A percentile compares a stretch with the other conserved stretches of the same genome.
Evolutionary conservation across 108 stramenopile species (phyloP).

Genomic region (Discostella pseudostelligera): DNA sequence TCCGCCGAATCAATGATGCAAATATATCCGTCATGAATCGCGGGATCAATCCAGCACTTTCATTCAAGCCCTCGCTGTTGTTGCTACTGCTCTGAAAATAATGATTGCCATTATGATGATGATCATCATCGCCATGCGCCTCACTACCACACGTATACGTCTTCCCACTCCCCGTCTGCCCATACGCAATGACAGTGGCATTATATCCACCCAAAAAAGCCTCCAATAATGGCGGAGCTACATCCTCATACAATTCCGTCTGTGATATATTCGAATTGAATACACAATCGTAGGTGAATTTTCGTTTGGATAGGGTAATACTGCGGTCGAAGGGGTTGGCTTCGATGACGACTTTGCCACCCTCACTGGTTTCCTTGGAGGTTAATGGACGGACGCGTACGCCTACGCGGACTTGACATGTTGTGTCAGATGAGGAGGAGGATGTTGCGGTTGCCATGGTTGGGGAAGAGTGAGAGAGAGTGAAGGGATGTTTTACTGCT

Average conservation of each 20-base stretch:
- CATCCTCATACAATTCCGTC: constrained; percentile 62
- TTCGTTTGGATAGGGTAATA: constrained; percentile 52
- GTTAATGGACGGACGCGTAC: constrained; percentile 76
- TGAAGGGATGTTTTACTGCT: no score
- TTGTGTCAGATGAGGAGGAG: not conserved
- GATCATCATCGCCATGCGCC: constrained; percentile 53
- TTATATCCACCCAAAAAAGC: constrained; percentile 87
- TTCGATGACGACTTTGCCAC: constrained; percentile 53
- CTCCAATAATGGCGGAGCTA: constrained; percentile 64
- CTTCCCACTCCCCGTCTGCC: constrained; percentile 88
- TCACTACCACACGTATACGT: constrained; percentile 88
- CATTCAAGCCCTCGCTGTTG: constrained; percentile 24
- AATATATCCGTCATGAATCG: constrained; percentile 92
- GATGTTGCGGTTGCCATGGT: constrained; percentile 11
- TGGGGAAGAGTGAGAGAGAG: no score
- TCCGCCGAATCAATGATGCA: constrained; percentile 31
- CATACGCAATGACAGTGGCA: constrained; percentile 89
- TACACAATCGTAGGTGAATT: constrained; percentile 82
- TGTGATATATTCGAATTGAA: constrained; percentile 57
- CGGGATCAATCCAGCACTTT: constrained; percentile 82
- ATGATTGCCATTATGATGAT: no score
- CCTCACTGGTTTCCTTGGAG: constrained; percentile 60
- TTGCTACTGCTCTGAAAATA: constrained; percentile 11
- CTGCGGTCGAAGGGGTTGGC: constrained; percentile 29
- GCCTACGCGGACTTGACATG: constrained; percentile 65